A percentile compares a stretch with the other conserved stretches of the same genome.
Conservation (phyloP, 805 yeast genomes). For the Teunomyces barrocoloradensis region DNA sequence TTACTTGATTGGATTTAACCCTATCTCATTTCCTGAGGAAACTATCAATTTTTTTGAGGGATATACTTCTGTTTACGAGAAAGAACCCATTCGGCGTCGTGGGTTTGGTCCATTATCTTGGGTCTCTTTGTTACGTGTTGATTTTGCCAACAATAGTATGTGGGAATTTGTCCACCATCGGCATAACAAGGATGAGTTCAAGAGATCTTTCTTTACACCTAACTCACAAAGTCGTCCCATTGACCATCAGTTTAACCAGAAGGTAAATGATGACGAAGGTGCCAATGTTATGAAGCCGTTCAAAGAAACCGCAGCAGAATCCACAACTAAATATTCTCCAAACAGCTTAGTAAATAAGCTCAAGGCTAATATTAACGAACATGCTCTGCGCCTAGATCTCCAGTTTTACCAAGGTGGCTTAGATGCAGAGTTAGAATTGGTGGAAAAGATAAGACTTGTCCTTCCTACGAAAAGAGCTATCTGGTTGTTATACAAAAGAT, state of each 20-base stretch:
- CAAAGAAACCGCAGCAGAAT: slow-evolving; percentile 3
- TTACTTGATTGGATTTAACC: slow-evolving; percentile 12
- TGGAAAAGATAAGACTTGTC: slow-evolving; percentile 15
- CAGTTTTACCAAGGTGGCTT: slow-evolving; percentile 18
- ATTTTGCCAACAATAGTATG: slow-evolving; percentile 14
- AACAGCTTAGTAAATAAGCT: not conserved
- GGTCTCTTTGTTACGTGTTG: slow-evolving; percentile 40
- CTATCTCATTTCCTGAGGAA: slow-evolving; percentile 20
- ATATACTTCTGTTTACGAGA: slow-evolving; percentile 40
- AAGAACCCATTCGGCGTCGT: slow-evolving; percentile 36
- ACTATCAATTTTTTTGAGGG: slow-evolving; percentile 35
- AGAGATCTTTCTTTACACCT: not conserved
- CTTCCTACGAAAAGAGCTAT: slow-evolving; percentile 24
- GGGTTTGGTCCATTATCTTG: slow-evolving; percentile 55
- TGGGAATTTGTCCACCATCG: slow-evolving; percentile 10
- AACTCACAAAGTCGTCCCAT: slow-evolving; percentile 4
- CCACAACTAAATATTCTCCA: not conserved
- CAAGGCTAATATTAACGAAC: slow-evolving; percentile 11
- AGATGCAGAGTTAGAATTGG: slow-evolving; percentile 16
- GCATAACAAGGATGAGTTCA: slow-evolving; percentile 1
- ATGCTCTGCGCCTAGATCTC: slow-evolving; percentile 16
- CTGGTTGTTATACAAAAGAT: slow-evolving; percentile 25
- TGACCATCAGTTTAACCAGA: slow-evolving; percentile 7
- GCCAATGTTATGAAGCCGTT: slow-evolving; percentile 5
- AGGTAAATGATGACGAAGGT: slow-evolving; percentile 10